Evolutionary conservation across 768 basidiomycete species (phyloP).

Genomic region (Rhizopogon vesiculosus): DNA sequence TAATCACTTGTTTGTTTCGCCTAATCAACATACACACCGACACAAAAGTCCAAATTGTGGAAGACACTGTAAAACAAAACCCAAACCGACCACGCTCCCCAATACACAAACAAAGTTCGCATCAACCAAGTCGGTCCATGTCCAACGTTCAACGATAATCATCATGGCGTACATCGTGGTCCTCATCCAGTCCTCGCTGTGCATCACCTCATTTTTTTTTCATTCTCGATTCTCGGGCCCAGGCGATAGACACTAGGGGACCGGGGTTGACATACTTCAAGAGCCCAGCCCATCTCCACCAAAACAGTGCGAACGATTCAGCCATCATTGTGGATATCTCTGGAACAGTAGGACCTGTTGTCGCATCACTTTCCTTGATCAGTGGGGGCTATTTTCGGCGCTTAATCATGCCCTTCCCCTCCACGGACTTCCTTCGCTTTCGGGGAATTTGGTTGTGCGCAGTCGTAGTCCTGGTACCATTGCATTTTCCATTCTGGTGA

Average conservation of each 20-base stretch:
- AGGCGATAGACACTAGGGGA: not conserved
- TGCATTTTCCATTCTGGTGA: too few relatives aligned
- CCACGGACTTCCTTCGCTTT: not conserved
- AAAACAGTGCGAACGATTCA: not conserved
- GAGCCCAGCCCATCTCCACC: too few relatives aligned
- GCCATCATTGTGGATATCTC: not conserved
- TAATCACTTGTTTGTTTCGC: constrained; percentile 42
- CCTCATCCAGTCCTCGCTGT: too few relatives aligned
- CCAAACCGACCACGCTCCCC: constrained; percentile 37
- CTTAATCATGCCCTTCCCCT: not conserved
- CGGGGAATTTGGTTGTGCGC: not conserved
- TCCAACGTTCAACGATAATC: not conserved
- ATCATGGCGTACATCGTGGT: not conserved
- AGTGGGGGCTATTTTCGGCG: not conserved
- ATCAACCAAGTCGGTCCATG: not conserved
- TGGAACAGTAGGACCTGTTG: not conserved
- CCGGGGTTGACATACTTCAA: not conserved
- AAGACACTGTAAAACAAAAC: constrained; percentile 76
- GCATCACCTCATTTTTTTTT: not conserved
- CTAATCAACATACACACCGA: constrained; percentile 59
- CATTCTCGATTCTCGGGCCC: not conserved
- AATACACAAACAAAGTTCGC: constrained; percentile 34
- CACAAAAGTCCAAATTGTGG: constrained; percentile 62
- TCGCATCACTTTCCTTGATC: not conserved
- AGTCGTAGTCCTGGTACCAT: not conserved